Conservation (phyloP, 2,329 filamentous ascomycete genomes). For the Didymellaceae sp. region DNA sequence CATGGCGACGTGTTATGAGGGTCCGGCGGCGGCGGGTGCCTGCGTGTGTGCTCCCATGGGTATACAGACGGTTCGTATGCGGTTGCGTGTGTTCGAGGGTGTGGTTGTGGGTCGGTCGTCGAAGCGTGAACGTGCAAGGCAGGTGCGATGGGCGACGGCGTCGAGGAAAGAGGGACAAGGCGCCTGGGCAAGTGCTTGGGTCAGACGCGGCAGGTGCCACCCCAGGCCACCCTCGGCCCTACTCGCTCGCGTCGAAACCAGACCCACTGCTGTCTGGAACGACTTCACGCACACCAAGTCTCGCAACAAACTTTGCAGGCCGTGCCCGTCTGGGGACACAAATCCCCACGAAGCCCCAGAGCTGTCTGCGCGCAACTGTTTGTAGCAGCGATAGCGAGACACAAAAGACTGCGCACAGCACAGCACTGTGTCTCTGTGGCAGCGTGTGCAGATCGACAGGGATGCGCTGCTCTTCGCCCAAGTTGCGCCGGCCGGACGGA, state of each 20-base stretch:
- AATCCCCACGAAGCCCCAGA: neutral
- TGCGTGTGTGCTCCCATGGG: constrained; percentile 37
- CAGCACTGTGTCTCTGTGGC: neutral
- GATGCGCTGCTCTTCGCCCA: neutral
- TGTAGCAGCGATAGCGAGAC: neutral
- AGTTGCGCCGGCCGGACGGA: constrained; percentile 3
- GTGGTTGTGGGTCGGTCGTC: neutral
- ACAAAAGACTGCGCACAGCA: neutral
- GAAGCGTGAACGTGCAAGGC: neutral
- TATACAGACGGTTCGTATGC: constrained; percentile 32
- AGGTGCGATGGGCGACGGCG: neutral
- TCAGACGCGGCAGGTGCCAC: constrained; percentile 1
- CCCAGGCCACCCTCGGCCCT: neutral
- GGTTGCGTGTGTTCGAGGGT: neutral
- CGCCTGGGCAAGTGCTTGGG: neutral
- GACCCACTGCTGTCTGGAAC: constrained; percentile 5
- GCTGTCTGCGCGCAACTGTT: neutral
- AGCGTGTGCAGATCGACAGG: neutral
- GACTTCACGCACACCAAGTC: neutral
- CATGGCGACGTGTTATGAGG: constrained; percentile 43
- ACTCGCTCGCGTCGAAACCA: constrained; percentile 6
- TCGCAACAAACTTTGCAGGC: neutral
- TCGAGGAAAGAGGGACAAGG: constrained; percentile 3
- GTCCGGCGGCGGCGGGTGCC: constrained; percentile 41
- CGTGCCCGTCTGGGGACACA: neutral